Base-by-base conservation (phyloP, 2,329 filamentous ascomycete genomes). In the Fusarium acutatum region DNA sequence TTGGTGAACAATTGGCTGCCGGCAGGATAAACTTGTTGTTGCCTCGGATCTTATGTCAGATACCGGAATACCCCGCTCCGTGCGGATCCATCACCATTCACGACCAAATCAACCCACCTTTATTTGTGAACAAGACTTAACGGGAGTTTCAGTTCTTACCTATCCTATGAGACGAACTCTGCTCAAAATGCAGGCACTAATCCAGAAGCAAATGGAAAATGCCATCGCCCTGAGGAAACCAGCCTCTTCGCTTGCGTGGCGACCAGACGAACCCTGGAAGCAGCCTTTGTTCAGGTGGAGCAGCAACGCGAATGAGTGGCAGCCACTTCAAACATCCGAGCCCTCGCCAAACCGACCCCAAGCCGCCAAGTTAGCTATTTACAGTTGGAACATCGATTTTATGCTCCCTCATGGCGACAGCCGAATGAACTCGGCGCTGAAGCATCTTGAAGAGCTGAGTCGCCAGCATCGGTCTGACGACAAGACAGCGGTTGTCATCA, bases 371-470 rank as follows among this genome's bases (percentile, higher is more conserved):
- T 77, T 82, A 28, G 71, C 78, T 2, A 65, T 81, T 1, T 80
- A 76, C 61, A 80, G 75, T 22, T 83, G 81, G 81, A 82, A 83
- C 54, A 82, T 83, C 22, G 82, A 83, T 53, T 81, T 82, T 32
- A 80, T 82, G 77, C 74, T 81, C 7, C 79, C 78, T 2, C 77
- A 81, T 30, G 67, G 71, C 7, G 71, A 80, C 22, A 75, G 74
- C 5, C 77, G 82, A 1, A 83, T 83, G 80, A 73, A 74, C 13
- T 69, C 78, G 5, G 82, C 80, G 1, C 72, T 83, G 13, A 71
- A 77, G 17, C 67, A 83, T 44, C 69, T 83, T 22, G 65, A 54
- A 28, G 50, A 26, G 44, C 65, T 65, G 13, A 58, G 38, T 52
- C 57, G n/a, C 12, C 49, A 53, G 17, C 40, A 69, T 24, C 59